Evolutionary conservation across 2,329 filamentous ascomycete species (phyloP).

Genomic region (Kalaharituber pfeilii): DNA sequence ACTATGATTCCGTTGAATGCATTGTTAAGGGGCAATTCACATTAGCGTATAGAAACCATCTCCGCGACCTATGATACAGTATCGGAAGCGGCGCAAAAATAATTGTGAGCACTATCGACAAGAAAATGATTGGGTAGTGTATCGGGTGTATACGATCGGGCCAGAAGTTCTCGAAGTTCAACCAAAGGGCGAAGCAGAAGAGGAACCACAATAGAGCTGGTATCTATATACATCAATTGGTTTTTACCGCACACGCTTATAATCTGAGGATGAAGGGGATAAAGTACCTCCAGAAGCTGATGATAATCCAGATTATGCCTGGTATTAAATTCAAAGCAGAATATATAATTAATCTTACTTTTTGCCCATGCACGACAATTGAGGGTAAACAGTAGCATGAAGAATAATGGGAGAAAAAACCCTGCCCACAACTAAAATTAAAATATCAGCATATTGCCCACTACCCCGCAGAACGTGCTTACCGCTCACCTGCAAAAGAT

Average conservation of each 20-base stretch:
- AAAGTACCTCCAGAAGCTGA: slow-evolving; percentile 52
- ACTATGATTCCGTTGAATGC: background rate
- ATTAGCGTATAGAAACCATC: slow-evolving; percentile 80
- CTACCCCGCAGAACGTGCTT: background rate
- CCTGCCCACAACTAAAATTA: slow-evolving; percentile 80
- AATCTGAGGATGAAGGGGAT: background rate
- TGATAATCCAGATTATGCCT: slow-evolving; percentile 78
- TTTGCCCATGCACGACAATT: slow-evolving; percentile 68
- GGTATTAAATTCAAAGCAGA: slow-evolving; percentile 91
- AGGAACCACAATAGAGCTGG: slow-evolving; percentile 68
- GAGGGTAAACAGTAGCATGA: slow-evolving; percentile 70
- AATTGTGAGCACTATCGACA: slow-evolving; percentile 48
- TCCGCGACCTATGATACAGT: slow-evolving; percentile 57
- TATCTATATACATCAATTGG: slow-evolving; percentile 34
- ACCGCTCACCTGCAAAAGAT: background rate
- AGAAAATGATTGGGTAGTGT: slow-evolving; percentile 71
- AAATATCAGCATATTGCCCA: background rate
- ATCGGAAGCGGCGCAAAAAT: slow-evolving; percentile 60
- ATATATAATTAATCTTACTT: slow-evolving; percentile 85
- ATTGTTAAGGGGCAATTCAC: slow-evolving; percentile 34
- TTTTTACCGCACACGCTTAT: slow-evolving; percentile 1
- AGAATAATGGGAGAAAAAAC: slow-evolving; percentile 66
- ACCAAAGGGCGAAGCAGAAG: slow-evolving; percentile 65
- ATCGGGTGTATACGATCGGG: slow-evolving; percentile 38
- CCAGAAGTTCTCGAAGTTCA: slow-evolving; percentile 50